Base-by-base conservation (phyloP, 192 early-diverging fungal genomes). In the Dissophora globulifera region DNA sequence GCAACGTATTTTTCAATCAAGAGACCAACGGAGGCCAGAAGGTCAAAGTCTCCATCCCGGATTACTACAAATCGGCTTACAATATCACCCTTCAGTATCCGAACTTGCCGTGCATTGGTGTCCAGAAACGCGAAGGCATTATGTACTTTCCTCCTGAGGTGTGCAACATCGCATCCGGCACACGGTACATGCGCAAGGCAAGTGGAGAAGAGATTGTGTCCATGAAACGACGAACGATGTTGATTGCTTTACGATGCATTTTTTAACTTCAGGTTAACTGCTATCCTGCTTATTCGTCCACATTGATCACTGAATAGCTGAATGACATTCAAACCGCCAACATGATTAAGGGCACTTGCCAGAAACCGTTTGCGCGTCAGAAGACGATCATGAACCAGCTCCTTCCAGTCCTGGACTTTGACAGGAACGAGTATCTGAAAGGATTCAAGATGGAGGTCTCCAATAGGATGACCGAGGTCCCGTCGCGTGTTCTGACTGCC, bases 271-370 rank as follows among this genome's bases (percentile, higher is more conserved):
- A n/a, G n/a, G n/a, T n/a, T n/a, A n/a, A n/a, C n/a, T n/a, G n/a
- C n/a, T n/a, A n/a, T n/a, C n/a, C n/a, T n/a, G n/a, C n/a, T n/a
- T n/a, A n/a, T n/a, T n/a, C n/a, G n/a, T n/a, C n/a, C n/a, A n/a
- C n/a, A n/a, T n/a, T n/a, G n/a, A n/a, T n/a, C n/a, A n/a, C n/a
- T n/a, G n/a, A n/a, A n/a, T 92, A 95, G 79, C 79, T 97, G 25
- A 89, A 93, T 67, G 92, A 94, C 42, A 68, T 80, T 16, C 91
- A 96, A 83, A 97, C 96, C 0, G 88, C 93, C 0, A 91, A 96
- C 65, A 97, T 98, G 95, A 96, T 98, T 71, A 92, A 85, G 38
- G 91, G 92, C 66, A 94, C 94, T 1, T 95, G 94, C 71, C 10
- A 87, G 68, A 70, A 72, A 12, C 92, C 93, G 5, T 65, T 72